These are phyloP conservation scores for Mesostigma viride DNA, from an alignment of 139 green algal genomes.

Conservation along the genomic window DNA sequence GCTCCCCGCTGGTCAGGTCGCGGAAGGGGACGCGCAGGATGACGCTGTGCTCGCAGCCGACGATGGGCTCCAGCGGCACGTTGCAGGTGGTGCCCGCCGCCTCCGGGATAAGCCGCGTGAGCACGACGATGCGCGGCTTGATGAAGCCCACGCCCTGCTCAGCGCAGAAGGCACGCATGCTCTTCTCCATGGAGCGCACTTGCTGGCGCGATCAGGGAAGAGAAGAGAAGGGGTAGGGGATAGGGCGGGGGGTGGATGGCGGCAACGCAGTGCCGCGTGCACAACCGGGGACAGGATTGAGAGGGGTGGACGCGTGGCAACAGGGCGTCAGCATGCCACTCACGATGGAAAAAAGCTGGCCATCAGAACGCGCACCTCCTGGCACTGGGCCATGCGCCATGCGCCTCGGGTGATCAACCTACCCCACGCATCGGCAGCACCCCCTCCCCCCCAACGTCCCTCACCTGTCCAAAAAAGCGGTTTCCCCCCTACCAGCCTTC, in stretches of 20 bases:
- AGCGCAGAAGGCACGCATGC: constrained; percentile 7
- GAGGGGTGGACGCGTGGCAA: background rate
- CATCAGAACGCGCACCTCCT: background rate
- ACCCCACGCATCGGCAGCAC: background rate
- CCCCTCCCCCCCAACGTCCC: background rate
- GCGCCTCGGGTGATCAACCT: background rate
- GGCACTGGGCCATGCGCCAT: background rate
- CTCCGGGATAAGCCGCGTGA: constrained; percentile 70
- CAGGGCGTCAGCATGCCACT: background rate
- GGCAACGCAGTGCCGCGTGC: background rate
- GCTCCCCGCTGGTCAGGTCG: constrained; percentile 15
- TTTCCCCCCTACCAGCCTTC: background rate
- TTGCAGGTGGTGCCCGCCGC: constrained; percentile 61
- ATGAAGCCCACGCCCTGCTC: constrained; percentile 18
- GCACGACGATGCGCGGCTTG: constrained; percentile 48
- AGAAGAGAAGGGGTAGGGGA: background rate
- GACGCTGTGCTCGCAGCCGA: constrained; percentile 43
- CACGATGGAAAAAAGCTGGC: background rate
- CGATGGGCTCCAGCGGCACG: constrained; percentile 60
- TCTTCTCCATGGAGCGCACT: constrained; percentile 26
- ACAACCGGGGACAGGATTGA: background rate
- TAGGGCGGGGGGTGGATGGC: background rate
- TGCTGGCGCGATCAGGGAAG: background rate
- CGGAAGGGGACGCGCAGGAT: constrained; percentile 72
- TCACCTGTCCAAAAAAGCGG: background rate